These are phyloP conservation scores for Penicillium sp. DNA, from an alignment of 2,329 filamentous ascomycete species.

Conservation along the genomic window DNA sequence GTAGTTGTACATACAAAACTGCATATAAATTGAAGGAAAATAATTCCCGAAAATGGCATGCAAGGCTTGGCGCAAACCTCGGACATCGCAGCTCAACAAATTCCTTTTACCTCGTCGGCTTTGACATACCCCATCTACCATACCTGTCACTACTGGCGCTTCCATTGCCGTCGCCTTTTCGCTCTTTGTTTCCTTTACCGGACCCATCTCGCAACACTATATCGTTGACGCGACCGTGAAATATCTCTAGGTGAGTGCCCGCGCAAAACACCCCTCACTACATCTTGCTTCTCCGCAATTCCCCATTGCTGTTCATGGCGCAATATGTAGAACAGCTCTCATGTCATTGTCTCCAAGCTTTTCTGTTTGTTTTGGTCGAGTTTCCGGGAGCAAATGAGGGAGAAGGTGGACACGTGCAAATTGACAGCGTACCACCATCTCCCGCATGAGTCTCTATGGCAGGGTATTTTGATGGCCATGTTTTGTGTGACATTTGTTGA, in stretches of 20 bases:
- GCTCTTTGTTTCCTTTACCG: background rate
- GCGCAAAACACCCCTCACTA: constrained; percentile 15
- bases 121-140: constrained; percentile 1
- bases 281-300: constrained; percentile 7
- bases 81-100: constrained; percentile 14
- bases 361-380: background rate
- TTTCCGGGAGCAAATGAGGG: background rate
- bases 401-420: constrained; percentile 16
- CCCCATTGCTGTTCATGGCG: background rate
- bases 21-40: constrained; percentile 2
- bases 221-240: background rate
- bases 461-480: background rate
- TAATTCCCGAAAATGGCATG: constrained; percentile 21
- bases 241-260: constrained; percentile 18
- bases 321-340: background rate
- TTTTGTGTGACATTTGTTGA: background rate
- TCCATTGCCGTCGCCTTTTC: constrained; percentile 4
- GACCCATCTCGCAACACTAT: background rate
- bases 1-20: background rate
- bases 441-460: background rate
- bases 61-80: constrained; percentile 27
- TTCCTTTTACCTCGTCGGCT: background rate
- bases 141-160: background rate
- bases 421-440: constrained; percentile 1
- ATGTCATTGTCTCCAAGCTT: background rate